Evolutionary conservation across 1,284 basidiomycete genomes (phyloP), one percentile per base, ranked within the genome.

Genomic region (Tetrapyrgos nigripes): DNA sequence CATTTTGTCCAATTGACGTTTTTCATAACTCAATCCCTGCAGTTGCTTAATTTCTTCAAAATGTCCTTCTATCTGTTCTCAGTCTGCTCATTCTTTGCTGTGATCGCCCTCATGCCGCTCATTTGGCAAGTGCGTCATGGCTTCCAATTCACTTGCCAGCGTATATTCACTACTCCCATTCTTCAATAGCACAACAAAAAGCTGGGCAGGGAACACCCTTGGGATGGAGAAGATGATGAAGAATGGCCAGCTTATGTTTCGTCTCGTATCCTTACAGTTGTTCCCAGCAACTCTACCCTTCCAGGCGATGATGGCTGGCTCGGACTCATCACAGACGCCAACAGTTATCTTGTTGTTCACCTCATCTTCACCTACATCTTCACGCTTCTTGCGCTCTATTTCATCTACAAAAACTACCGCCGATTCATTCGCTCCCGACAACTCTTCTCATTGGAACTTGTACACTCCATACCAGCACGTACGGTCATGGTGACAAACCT

Each of bases 351-450:
- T 46, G 88, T 90, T 1, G 82, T 94, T 14, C 96, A 99, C 71
- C 86, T 99, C 53, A 71, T 94, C 58, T 97, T 97, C 79, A 95
- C 96, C 2, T 98, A 97, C 76, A 78, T 96, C 50, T 97, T 98
- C 81, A 96, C 96, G 1, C 69, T 89, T 49, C 85, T 98, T 53
- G 86, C 94, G 0, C 84, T 98, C 61, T 88, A 87, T 58, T 93
- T 93, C 75, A 87, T 97, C 53, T 90, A 94, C 79, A 86, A 87
- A 65, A 97, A 96, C 72, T 98, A 96, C 72, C 83, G 88, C 48
- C 87, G 90, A 21, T 99, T 97, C 76, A 86, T 98, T 56, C 89
- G 89, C n/a, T 88, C 93, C 2, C 87, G 97, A 1, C 97, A 99
- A 70, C 84, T 97, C 8, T 98, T 96, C 76, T 93, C 93, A 0